Evolutionary conservation across 345 rosid species (phyloP).

Genomic region (Salix brachista): DNA sequence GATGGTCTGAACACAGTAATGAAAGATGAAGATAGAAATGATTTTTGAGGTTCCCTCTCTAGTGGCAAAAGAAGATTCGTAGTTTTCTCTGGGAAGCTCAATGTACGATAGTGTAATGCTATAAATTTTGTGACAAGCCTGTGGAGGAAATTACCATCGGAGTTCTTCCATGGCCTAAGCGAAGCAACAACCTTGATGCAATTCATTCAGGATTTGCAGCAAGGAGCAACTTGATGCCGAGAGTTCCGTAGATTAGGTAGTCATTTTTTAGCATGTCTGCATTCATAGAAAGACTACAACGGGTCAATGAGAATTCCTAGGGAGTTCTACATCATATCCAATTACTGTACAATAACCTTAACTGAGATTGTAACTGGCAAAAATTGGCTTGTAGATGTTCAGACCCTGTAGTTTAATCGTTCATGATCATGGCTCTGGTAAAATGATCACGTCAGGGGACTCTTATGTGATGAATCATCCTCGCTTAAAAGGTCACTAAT

Average conservation of each 20-base stretch:
- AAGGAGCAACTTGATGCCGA: slow-evolving; percentile 32
- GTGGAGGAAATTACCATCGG: slow-evolving; percentile 29
- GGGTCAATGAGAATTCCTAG: slow-evolving; percentile 34
- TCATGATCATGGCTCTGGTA: slow-evolving; percentile 1
- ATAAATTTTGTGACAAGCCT: slow-evolving; percentile 49
- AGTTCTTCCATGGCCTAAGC: slow-evolving; percentile 38
- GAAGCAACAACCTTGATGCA: slow-evolving; percentile 36
- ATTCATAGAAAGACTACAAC: slow-evolving; percentile 36
- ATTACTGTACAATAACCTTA: slow-evolving; percentile 57
- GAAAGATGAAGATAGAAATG: slow-evolving; percentile 65
- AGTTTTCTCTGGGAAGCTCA: slow-evolving; percentile 30
- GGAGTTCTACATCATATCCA: slow-evolving; percentile 38
- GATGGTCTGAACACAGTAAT: slow-evolving; percentile 68
- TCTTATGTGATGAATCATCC: slow-evolving; percentile 18
- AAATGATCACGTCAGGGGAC: background rate
- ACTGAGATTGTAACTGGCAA: slow-evolving; percentile 40
- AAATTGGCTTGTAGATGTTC: slow-evolving; percentile 32
- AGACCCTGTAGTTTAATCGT: slow-evolving; percentile 25
- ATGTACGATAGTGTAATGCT: slow-evolving; percentile 34
- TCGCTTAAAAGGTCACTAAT: slow-evolving; percentile 11
- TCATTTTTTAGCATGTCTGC: slow-evolving; percentile 60
- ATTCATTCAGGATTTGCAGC: slow-evolving; percentile 33
- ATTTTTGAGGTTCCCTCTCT: slow-evolving; percentile 46
- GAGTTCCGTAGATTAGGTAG: slow-evolving; percentile 72
- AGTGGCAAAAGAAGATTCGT: slow-evolving; percentile 26